Evolutionary conservation across 2,329 filamentous ascomycete species (phyloP).

Genomic region (Anthostomella pinea): DNA sequence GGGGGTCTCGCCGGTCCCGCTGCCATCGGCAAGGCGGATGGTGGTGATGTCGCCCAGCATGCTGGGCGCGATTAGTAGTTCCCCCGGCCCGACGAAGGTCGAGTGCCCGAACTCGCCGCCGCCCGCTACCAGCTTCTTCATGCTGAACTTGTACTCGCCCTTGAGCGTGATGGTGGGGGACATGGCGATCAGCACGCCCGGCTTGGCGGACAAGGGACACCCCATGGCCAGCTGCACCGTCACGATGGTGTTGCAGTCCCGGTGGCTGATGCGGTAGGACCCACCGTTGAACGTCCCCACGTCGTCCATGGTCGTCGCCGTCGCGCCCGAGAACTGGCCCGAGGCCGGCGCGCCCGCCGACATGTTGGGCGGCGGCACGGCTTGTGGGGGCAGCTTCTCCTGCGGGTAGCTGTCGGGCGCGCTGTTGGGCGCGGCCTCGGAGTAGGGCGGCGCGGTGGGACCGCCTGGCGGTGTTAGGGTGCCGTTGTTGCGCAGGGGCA

Average conservation of each 20-base stretch:
- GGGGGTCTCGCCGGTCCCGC: no score
- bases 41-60: slow-evolving; percentile 83
- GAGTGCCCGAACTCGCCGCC: slow-evolving; percentile 77
- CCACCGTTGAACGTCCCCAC: slow-evolving; percentile 97
- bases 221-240: slow-evolving; percentile 88
- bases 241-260: slow-evolving; percentile 85
- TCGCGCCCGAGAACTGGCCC: slow-evolving; percentile 62
- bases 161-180: slow-evolving; percentile 80
- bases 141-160: slow-evolving; percentile 77
- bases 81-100: slow-evolving; percentile 83
- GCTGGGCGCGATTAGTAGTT: slow-evolving; percentile 78
- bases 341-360: slow-evolving; percentile 40
- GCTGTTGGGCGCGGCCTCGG: slow-evolving; percentile 20
- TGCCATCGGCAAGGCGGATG: slow-evolving; percentile 67
- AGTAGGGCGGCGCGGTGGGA: slow-evolving; percentile 23
- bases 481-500: slow-evolving; percentile 37
- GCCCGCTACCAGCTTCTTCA: slow-evolving; percentile 87
- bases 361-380: slow-evolving; percentile 32
- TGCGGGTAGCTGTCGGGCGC: slow-evolving; percentile 29
- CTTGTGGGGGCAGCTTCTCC: slow-evolving; percentile 27
- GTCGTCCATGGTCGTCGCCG: slow-evolving; percentile 68
- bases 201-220: slow-evolving; percentile 77
- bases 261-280: slow-evolving; percentile 87
- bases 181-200: slow-evolving; percentile 94
- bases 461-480: slow-evolving; percentile 28